Conservation (phyloP, 495 filamentous ascomycete genomes). For the Massariosphaeria phaeospora region DNA sequence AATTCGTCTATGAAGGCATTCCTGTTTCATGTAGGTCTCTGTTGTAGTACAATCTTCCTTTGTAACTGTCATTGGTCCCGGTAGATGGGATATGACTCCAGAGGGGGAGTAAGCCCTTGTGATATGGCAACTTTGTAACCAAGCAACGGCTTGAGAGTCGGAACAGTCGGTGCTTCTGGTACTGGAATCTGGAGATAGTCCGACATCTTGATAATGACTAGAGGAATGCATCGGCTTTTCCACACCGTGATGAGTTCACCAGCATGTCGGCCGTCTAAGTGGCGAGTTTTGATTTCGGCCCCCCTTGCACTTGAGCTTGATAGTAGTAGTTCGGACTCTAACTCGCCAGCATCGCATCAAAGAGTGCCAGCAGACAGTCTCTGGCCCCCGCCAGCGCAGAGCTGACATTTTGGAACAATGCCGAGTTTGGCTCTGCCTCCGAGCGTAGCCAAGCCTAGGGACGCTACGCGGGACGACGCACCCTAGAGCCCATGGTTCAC, state of each 20-base stretch:
- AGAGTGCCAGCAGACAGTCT: too few relatives aligned
- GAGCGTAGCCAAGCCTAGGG: neutral
- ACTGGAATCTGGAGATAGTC: neutral
- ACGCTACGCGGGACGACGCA: slow-evolving; percentile 10
- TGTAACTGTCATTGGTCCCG: neutral
- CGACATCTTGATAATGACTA: too few relatives aligned
- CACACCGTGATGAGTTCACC: neutral
- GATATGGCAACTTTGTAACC: neutral
- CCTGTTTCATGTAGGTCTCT: too few relatives aligned
- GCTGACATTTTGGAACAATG: too few relatives aligned
- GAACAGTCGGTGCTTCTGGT: neutral
- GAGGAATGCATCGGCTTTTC: too few relatives aligned
- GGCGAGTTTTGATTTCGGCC: neutral
- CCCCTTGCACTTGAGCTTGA: slow-evolving; percentile 9
- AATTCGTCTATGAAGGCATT: too few relatives aligned
- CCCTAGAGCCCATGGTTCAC: slow-evolving; percentile 5
- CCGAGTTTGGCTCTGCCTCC: slow-evolving; percentile 1
- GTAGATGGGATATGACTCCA: too few relatives aligned
- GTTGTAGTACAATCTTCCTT: too few relatives aligned
- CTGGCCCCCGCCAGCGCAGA: too few relatives aligned
- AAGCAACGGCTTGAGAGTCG: neutral
- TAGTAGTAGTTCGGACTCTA: too few relatives aligned
- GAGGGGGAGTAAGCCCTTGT: neutral
- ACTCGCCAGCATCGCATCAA: too few relatives aligned
- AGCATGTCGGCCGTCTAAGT: neutral